These are phyloP conservation scores for Cicer cuneatum DNA, from an alignment of 306 rosid genomes.

Conservation along the genomic window DNA sequence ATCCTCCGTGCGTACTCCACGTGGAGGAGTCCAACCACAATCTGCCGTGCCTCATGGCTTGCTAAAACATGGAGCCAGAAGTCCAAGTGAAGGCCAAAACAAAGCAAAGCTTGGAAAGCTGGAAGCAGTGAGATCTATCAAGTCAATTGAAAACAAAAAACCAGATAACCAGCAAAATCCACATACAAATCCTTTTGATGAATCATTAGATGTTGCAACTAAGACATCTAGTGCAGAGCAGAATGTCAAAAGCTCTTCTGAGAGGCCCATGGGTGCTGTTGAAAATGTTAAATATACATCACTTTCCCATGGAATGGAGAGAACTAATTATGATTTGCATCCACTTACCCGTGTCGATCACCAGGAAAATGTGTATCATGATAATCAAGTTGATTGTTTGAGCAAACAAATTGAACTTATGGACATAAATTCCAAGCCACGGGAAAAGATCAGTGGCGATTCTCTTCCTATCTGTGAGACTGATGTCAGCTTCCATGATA, in stretches of 20 bases:
- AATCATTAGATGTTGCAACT: constrained; percentile 50
- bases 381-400: constrained; percentile 56
- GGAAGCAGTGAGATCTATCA: constrained; percentile 54
- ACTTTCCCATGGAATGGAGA: constrained; percentile 10
- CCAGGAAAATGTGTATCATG: constrained; percentile 44
- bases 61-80: constrained; percentile 58
- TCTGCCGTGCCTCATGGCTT: constrained; percentile 54
- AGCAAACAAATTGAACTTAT: constrained; percentile 56
- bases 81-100: constrained; percentile 55
- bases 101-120: constrained; percentile 62
- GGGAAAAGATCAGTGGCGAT: constrained; percentile 37
- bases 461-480: constrained; percentile 44
- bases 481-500: constrained; percentile 49
- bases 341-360: constrained; percentile 37
- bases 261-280: constrained; percentile 34
- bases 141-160: constrained; percentile 40
- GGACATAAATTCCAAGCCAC: constrained; percentile 47
- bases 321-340: constrained; percentile 38
- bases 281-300: constrained; percentile 39
- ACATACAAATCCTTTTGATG: constrained; percentile 46
- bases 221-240: constrained; percentile 44
- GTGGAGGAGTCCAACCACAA: constrained; percentile 59
- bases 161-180: constrained; percentile 47
- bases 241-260: constrained; percentile 43
- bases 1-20: constrained; percentile 63